These are phyloP conservation scores for Penicillium sp. DNA, from an alignment of 2,329 filamentous ascomycete genomes.

Conservation along the genomic window DNA sequence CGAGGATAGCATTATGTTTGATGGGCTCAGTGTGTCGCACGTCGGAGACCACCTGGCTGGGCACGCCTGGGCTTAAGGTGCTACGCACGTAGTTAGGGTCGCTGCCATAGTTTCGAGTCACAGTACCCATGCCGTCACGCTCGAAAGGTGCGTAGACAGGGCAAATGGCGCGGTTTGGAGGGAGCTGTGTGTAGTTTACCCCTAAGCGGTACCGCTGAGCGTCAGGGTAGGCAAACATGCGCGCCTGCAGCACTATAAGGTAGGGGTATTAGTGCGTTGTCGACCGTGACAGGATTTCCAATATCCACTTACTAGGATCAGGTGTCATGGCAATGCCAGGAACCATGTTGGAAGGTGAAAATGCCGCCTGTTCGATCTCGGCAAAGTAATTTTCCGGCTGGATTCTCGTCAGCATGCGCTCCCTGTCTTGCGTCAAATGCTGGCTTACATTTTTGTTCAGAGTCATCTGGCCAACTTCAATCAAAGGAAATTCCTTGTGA, in stretches of 20 bases:
- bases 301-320: constrained; percentile 50
- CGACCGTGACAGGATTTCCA: not conserved
- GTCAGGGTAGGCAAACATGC: constrained; percentile 63
- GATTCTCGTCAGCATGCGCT: not conserved
- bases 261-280: not conserved
- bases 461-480: constrained; percentile 74
- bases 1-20: no score
- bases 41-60: no score
- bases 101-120: constrained; percentile 56
- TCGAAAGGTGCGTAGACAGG: constrained; percentile 55
- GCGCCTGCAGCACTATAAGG: constrained; percentile 55
- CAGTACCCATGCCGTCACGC: constrained; percentile 38
- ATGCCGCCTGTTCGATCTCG: constrained; percentile 68
- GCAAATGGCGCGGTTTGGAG: constrained; percentile 37
- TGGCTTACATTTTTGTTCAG: constrained; percentile 54
- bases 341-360: constrained; percentile 64
- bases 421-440: no score
- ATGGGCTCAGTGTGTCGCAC: no score
- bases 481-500: constrained; percentile 69
- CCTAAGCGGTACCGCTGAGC: constrained; percentile 44
- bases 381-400: constrained; percentile 60
- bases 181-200: constrained; percentile 44
- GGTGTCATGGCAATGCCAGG: constrained; percentile 63
- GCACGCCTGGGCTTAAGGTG: no score
- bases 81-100: constrained; percentile 54